Percentiles rank a stretch among this genome's conserved stretches.
Evolutionary conservation across 176 grass and related monocot species (phyloP).

Genomic region (Avena insularis): DNA sequence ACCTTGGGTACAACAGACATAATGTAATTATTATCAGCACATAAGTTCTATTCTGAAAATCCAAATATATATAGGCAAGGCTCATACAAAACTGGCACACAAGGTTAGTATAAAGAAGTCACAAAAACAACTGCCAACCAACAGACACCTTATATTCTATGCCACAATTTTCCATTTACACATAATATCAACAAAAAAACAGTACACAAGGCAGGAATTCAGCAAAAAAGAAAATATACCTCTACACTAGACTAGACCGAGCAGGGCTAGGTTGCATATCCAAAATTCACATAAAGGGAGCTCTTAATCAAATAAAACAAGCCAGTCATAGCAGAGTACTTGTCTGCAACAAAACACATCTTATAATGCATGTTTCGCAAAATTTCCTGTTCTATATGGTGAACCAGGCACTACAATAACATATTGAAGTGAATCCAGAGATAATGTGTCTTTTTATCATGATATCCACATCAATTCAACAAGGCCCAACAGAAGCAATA

Average conservation of each 20-base stretch:
- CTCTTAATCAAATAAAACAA: neutral
- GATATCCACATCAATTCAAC: neutral
- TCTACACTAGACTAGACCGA: neutral
- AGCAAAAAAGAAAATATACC: neutral
- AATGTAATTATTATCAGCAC: neutral
- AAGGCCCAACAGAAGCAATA: neutral
- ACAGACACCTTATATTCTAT: neutral
- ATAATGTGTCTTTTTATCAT: neutral
- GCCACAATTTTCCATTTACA: neutral
- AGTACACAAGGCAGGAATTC: neutral
- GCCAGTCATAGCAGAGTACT: neutral
- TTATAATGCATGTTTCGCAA: neutral
- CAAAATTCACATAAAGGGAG: neutral
- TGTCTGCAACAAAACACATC: neutral
- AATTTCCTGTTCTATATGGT: neutral
- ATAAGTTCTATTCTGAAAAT: constrained; percentile 19
- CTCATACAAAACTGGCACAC: neutral
- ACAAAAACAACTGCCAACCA: neutral
- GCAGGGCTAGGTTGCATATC: neutral
- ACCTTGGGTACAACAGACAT: constrained; percentile 9
- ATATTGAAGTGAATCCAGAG: neutral
- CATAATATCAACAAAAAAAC: constrained; percentile 1
- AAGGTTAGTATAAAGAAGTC: neutral
- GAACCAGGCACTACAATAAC: too few relatives aligned
- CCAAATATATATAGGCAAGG: neutral